phyloP scores from a whole-genome alignment of 148 eudicot genomes.

The Silene latifolia region DNA sequence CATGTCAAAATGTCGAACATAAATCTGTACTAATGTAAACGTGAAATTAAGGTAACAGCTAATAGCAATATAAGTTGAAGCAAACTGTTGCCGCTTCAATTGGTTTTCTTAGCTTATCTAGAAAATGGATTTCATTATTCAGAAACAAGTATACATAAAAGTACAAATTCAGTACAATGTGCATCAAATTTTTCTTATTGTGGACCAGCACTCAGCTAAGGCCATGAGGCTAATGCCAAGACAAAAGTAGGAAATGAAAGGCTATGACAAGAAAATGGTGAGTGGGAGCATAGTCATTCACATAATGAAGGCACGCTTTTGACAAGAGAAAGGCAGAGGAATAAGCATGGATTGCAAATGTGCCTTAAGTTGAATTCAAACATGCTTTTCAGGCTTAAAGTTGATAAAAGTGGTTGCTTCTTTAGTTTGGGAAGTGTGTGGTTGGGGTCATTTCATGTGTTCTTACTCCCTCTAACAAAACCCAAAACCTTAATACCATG shows the following conservation, averaged over 20 bases:
- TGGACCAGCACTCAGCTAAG: background rate
- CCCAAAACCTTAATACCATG: background rate
- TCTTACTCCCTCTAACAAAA: background rate
- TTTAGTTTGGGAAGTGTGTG: constrained; percentile 13
- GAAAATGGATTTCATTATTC: constrained; percentile 1
- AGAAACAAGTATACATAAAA: background rate
- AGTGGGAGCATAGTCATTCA: constrained; percentile 25
- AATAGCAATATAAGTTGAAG: background rate
- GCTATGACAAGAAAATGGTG: constrained; percentile 12
- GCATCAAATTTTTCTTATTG: background rate
- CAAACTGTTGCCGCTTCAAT: constrained; percentile 1
- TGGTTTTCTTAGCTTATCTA: background rate
- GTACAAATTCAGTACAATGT: constrained; percentile 9
- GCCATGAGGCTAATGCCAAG: constrained; percentile 8
- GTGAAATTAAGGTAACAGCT: background rate
- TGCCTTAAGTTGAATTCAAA: constrained; percentile 8
- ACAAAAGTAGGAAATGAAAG: constrained; percentile 13
- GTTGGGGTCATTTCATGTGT: constrained; percentile 20
- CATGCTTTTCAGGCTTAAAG: constrained; percentile 14
- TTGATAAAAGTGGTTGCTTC: constrained; percentile 12
- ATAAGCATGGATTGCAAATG: constrained; percentile 10
- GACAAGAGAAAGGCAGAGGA: constrained; percentile 4
- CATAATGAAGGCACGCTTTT: constrained; percentile 14
- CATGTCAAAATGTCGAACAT: background rate
- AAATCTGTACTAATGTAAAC: background rate